Conservation (phyloP, 768 basidiomycete species). For the Termitomyces sp. region DNA sequence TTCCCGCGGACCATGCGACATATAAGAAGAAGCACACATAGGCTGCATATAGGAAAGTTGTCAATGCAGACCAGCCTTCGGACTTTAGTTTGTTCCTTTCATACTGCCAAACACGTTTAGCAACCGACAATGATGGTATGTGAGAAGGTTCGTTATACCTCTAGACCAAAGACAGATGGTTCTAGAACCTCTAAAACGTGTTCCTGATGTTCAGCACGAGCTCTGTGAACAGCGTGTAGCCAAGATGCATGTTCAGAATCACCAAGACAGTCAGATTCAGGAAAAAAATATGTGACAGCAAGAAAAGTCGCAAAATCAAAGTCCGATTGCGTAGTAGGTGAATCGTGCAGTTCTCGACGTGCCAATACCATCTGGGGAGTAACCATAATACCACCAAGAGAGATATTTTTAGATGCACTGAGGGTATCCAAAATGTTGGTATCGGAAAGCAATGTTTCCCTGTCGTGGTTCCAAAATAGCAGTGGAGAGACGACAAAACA, state of each 20-base stretch:
- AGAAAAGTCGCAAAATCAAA: constrained; percentile 66
- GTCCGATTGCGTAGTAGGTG: constrained; percentile 36
- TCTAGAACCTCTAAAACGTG: constrained; percentile 25
- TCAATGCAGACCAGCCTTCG: constrained; percentile 52
- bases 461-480: constrained; percentile 68
- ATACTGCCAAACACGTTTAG: constrained; percentile 34
- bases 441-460: constrained; percentile 45
- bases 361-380: constrained; percentile 75
- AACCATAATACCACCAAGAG: constrained; percentile 58
- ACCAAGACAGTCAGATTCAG: constrained; percentile 63
- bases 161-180: constrained; percentile 38
- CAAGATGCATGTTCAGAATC: constrained; percentile 58
- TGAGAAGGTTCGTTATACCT: constrained; percentile 22
- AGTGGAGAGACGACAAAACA: constrained; percentile 74
- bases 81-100: constrained; percentile 40
- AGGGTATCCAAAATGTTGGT: constrained; percentile 55
- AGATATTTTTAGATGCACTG: constrained; percentile 42
- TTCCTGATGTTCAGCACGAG: constrained; percentile 27
- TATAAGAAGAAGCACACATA: constrained; percentile 74
- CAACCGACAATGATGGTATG: background rate
- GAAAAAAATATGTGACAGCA: constrained; percentile 80
- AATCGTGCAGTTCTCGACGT: constrained; percentile 53
- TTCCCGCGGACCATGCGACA: constrained; percentile 68
- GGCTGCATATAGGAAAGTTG: constrained; percentile 67
- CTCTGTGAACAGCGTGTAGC: constrained; percentile 45